Percentiles rank a stretch among this genome's conserved stretches.
phyloP scores from a whole-genome alignment of 2,329 filamentous ascomycete genomes.

The Nothomitra cinnamomea region DNA sequence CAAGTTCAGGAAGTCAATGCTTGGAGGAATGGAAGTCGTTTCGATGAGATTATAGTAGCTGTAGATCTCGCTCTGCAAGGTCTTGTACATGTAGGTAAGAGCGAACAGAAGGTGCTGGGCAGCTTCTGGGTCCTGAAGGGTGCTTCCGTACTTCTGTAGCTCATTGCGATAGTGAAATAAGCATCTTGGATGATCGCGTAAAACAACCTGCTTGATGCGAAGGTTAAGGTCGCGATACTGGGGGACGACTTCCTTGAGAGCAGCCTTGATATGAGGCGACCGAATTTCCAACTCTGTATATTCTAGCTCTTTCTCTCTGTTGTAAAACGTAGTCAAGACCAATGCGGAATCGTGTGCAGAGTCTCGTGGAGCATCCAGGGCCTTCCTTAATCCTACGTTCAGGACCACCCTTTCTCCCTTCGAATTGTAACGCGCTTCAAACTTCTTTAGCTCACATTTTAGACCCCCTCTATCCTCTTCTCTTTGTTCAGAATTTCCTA shows the following conservation, averaged over 20 bases:
- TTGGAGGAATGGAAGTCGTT: not conserved
- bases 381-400: not conserved
- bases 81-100: not conserved
- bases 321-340: not conserved
- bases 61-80: not conserved
- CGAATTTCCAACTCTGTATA: not conserved
- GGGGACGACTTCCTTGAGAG: not conserved
- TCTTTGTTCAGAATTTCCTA: no score
- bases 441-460: not conserved
- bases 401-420: not conserved
- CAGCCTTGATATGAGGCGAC: not conserved
- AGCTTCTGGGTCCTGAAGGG: not conserved
- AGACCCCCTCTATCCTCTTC: no score
- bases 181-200: not conserved
- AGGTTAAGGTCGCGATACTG: not conserved
- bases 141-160: not conserved
- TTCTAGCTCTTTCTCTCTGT: not conserved
- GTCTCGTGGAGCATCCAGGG: not conserved
- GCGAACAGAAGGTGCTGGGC: not conserved
- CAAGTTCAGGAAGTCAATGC: not conserved
- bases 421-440: not conserved
- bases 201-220: not conserved
- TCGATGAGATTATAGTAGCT: not conserved
- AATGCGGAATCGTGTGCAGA: not conserved
- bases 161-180: not conserved